Evolutionary conservation across 345 rosid species (phyloP), one percentile per base, ranked within the genome.

Genomic region (Aurinia saxatilis): DNA sequence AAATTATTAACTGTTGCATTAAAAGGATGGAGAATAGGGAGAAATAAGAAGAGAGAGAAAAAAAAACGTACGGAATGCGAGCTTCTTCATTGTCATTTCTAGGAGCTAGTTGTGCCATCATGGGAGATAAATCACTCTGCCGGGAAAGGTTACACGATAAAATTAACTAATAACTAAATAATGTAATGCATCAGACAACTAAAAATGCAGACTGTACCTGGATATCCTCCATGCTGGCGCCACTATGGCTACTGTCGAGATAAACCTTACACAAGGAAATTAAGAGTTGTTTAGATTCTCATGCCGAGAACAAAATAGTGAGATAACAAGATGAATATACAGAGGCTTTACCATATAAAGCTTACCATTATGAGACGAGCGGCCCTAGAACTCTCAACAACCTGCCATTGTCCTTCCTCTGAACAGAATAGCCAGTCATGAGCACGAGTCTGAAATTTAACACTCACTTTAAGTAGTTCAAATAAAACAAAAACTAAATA

Each of bases 361-460:
- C 57, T 10, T 80, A 91, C 96, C 97, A 92, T 83, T 71, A 92
- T 78, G 58, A 92, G 82, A 58, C 98, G 98, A 81, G 91, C 97
- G 27, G 96, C 79, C 74, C 73, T 77, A 67, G 95, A 75, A 79
- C 84, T 92, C 75, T 87, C 95, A 50, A 92, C 88, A 36, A 92
- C 77, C 61, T 71, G 60, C 97, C 97, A 89, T 65, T 89, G 98
- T 71, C 98, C 98, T 84, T 87, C 98, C 76, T 92, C 95, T 68
- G 95, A 83, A 75, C 86, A 80, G 84, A 83, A 92, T 69, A 92
- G 87, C 98, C 98, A 92, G 60, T 86, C 98, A 78, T 79, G 91
- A 80, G 93, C 79, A 53, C 88, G 86, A 60, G 84, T 71, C 96
- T 91, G 95, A 80, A 82, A 82, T 72, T 14, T 23, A 73, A 73